Conservation (phyloP, 768 basidiomycete species). For the Rubroboletus satanas region DNA sequence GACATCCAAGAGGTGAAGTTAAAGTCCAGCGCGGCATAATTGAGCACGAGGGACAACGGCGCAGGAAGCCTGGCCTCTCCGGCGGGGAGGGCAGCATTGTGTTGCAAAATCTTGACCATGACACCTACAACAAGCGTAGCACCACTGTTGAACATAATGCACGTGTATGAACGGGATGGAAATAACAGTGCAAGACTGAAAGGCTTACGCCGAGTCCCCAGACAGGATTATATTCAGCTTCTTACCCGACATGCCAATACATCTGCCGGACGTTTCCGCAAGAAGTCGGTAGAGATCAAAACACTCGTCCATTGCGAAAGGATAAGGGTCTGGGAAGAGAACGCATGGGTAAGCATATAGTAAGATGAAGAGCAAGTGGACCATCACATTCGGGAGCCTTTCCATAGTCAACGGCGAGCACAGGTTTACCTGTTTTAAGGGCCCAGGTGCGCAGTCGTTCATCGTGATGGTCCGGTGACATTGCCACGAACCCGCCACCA, state of each 20-base stretch:
- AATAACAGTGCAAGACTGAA: not conserved
- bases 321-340: constrained; percentile 76
- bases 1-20: constrained; percentile 99
- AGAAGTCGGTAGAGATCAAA: constrained; percentile 87
- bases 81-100: constrained; percentile 32
- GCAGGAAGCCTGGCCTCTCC: constrained; percentile 49
- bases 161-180: constrained; percentile 9
- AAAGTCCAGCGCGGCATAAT: constrained; percentile 92
- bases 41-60: constrained; percentile 81
- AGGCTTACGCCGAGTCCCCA: constrained; percentile 95
- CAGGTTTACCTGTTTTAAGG: constrained; percentile 66
- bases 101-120: constrained; percentile 81
- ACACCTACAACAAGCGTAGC: constrained; percentile 83
- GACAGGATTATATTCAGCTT: constrained; percentile 73
- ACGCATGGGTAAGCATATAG: not conserved
- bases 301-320: constrained; percentile 92
- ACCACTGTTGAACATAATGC: constrained; percentile 50
- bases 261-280: constrained; percentile 70
- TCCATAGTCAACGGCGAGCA: constrained; percentile 88
- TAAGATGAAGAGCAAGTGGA: constrained; percentile 1
- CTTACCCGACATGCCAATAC: constrained; percentile 87
- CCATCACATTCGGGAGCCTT: constrained; percentile 91
- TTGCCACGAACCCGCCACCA: constrained; percentile 95
- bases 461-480: constrained; percentile 95
- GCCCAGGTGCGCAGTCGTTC: constrained; percentile 90